Percentiles rank a stretch among this genome's conserved stretches.
Evolutionary conservation across 306 rosid species (phyloP).

Genomic region (Begonia masoniana): DNA sequence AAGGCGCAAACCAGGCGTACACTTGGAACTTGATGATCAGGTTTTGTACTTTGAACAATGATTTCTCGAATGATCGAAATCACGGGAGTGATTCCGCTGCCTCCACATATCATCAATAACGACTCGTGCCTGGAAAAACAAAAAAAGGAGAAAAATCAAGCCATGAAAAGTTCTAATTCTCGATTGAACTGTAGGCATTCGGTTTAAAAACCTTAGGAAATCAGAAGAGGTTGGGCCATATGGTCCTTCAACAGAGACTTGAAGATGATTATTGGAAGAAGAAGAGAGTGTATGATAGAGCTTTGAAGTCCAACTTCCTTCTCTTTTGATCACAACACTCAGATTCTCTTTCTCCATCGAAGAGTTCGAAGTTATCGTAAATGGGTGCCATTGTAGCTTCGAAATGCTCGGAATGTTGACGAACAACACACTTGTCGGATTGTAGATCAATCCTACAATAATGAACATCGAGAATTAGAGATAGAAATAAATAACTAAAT

Average conservation of each 20-base stretch:
- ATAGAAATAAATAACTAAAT: too few species aligned
- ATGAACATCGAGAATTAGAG: too few species aligned
- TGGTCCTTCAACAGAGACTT: constrained; percentile 64
- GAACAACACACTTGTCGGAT: constrained; percentile 43
- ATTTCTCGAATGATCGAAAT: constrained; percentile 49
- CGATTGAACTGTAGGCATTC: background rate
- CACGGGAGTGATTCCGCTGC: constrained; percentile 48
- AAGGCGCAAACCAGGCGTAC: constrained; percentile 28
- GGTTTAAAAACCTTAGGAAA: constrained; percentile 31
- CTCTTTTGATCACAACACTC: constrained; percentile 33
- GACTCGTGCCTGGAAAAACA: constrained; percentile 18
- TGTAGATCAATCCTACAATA: constrained; percentile 31
- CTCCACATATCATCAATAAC: constrained; percentile 38
- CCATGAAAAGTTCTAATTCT: background rate
- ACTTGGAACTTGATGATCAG: constrained; percentile 12
- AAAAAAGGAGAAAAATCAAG: background rate
- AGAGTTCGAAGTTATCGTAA: constrained; percentile 41
- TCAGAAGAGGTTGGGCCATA: constrained; percentile 38
- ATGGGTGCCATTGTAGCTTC: constrained; percentile 72
- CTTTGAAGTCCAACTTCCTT: constrained; percentile 42
- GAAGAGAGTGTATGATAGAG: constrained; percentile 32
- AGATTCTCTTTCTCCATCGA: constrained; percentile 31
- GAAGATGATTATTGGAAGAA: constrained; percentile 18
- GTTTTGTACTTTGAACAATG: constrained; percentile 25
- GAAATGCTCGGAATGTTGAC: constrained; percentile 51